phyloP scores from a whole-genome alignment of 805 yeast species.

The Candida nonsorbophila region DNA sequence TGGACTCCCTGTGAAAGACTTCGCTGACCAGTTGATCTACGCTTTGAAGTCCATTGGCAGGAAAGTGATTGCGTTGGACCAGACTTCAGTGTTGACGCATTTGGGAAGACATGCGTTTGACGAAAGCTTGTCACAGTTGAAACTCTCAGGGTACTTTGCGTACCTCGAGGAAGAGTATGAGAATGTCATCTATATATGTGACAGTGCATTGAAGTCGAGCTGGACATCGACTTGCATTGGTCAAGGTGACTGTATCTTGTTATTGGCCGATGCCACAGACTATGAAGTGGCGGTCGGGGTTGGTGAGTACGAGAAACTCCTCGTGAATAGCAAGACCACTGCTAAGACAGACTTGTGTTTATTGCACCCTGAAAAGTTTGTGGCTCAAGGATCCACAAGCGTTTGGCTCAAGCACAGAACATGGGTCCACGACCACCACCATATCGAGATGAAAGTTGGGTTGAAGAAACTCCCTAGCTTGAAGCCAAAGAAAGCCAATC shows the following conservation, averaged over 20 bases:
- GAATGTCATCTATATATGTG: conserved; percentile 86
- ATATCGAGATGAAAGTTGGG: conserved; percentile 62
- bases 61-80: conserved; percentile 74
- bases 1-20: conserved; percentile 83
- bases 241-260: conserved; percentile 90
- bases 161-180: conserved; percentile 87
- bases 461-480: conserved; percentile 12
- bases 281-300: conserved; percentile 52
- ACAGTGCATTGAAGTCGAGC: conserved; percentile 70
- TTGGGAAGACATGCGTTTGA: conserved; percentile 93
- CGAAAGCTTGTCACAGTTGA: conserved; percentile 68
- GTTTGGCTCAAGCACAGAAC: conserved; percentile 78
- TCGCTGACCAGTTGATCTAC: conserved; percentile 67
- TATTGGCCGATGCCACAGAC: conserved; percentile 78
- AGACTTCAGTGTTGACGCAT: conserved; percentile 71
- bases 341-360: conserved; percentile 85
- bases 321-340: conserved; percentile 71
- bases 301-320: conserved; percentile 80
- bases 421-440: conserved; percentile 95
- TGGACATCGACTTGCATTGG: conserved; percentile 93
- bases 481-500: conserved; percentile 7
- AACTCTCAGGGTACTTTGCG: conserved; percentile 83
- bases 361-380: conserved; percentile 77
- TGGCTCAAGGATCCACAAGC: conserved; percentile 79
- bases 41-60: conserved; percentile 71